These are phyloP conservation scores for Oryza brachyantha DNA, from an alignment of 176 grass and related monocot species.

Conservation along the genomic window DNA sequence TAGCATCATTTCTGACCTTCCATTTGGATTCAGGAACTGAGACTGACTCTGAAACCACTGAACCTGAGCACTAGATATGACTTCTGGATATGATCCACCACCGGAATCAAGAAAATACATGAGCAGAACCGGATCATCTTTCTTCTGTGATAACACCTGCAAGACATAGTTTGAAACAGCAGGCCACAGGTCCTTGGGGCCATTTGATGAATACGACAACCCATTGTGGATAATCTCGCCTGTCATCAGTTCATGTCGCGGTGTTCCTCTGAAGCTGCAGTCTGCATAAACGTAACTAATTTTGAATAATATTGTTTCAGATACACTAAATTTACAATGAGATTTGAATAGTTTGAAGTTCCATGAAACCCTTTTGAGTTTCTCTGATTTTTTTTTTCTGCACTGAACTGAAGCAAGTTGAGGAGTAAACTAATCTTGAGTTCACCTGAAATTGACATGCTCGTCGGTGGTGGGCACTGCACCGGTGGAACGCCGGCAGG, in stretches of 20 bases:
- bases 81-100: constrained; percentile 71
- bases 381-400: not conserved
- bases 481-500: constrained; percentile 52
- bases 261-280: constrained; percentile 66
- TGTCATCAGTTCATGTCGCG: constrained; percentile 44
- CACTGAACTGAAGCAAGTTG: not conserved
- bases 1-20: constrained; percentile 31
- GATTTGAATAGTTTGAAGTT: too few relatives aligned
- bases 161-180: constrained; percentile 81
- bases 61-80: constrained; percentile 64
- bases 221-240: constrained; percentile 40
- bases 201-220: constrained; percentile 50
- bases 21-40: constrained; percentile 54
- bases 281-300: not conserved
- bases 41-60: constrained; percentile 54
- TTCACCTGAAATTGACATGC: constrained; percentile 43
- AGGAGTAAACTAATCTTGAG: not conserved
- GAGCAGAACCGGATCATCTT: constrained; percentile 42
- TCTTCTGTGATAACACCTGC: constrained; percentile 46
- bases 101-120: constrained; percentile 93
- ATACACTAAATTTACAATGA: too few relatives aligned
- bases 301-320: too few relatives aligned
- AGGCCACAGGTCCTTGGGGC: constrained; percentile 60
- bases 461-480: constrained; percentile 33
- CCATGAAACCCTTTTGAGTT: too few relatives aligned